phyloP scores from a whole-genome alignment of 176 grass and related monocot genomes.

The Bromus sterilis region DNA sequence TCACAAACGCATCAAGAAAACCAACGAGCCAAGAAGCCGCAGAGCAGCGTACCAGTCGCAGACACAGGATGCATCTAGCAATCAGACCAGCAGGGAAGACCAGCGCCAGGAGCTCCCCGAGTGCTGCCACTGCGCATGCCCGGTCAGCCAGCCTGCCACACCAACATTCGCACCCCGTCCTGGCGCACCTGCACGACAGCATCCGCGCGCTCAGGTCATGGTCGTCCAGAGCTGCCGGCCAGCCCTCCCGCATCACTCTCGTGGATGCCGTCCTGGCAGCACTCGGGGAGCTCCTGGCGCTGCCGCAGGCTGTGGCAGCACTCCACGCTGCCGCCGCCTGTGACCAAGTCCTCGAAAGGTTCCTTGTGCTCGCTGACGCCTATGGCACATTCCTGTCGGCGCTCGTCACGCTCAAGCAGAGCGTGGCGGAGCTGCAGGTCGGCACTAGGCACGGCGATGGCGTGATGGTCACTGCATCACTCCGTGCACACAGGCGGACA shows the following conservation, averaged over 20 bases:
- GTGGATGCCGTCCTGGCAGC: conserved; percentile 17
- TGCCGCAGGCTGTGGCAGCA: conserved; percentile 28
- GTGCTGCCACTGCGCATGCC: neutral
- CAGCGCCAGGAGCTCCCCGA: too few species aligned
- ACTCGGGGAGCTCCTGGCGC: conserved; percentile 30
- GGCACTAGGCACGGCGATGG: conserved; percentile 32
- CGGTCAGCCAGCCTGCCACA: neutral
- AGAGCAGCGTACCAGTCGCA: neutral
- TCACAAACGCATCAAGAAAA: neutral
- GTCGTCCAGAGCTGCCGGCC: neutral
- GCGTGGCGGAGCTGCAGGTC: conserved; percentile 5
- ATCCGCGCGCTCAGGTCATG: neutral
- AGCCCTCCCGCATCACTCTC: conserved; percentile 13
- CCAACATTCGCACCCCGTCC: neutral
- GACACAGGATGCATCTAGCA: neutral
- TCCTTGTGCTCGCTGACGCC: conserved; percentile 69
- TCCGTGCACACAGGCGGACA: neutral
- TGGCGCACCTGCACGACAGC: neutral
- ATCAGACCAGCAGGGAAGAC: neutral
- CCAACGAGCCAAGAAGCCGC: neutral
- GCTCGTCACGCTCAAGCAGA: conserved; percentile 29
- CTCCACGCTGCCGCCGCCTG: neutral
- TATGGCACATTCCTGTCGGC: conserved; percentile 41
- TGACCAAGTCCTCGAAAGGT: conserved; percentile 24
- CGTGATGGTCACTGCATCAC: conserved; percentile 9